These are phyloP conservation scores for Fusarium brachygibbosum DNA, from an alignment of 2,329 filamentous ascomycete genomes.

Conservation along the genomic window DNA sequence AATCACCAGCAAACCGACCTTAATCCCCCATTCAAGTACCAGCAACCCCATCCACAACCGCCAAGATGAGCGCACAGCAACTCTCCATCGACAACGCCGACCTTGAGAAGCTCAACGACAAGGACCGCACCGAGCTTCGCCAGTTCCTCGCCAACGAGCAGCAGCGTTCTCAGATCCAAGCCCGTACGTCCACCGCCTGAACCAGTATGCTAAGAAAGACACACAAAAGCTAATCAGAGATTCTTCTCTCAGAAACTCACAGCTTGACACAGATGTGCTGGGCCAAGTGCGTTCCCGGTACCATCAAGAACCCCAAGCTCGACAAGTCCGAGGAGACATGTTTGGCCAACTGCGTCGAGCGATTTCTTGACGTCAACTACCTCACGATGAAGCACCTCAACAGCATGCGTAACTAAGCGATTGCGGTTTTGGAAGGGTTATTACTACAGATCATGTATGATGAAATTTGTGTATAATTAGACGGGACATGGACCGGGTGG, in stretches of 20 bases:
- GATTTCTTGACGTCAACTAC: conserved; percentile 91
- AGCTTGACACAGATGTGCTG: conserved; percentile 83
- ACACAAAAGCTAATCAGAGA: conserved; percentile 18
- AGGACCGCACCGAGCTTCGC: conserved; percentile 89
- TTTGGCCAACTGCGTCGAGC: conserved; percentile 91
- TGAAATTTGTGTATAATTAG: conserved; percentile 37
- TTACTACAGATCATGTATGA: conserved; percentile 12
- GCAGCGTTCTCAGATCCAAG: conserved; percentile 80
- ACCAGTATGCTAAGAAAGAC: not conserved
- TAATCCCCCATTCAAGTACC: not conserved
- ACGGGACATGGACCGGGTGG: conserved; percentile 12
- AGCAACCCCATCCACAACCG: conserved; percentile 8
- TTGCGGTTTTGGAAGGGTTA: too few relatives aligned
- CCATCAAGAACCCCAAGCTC: conserved; percentile 78
- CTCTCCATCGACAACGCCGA: conserved; percentile 68
- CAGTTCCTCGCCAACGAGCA: conserved; percentile 87
- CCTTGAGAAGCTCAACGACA: conserved; percentile 80
- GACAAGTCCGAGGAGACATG: conserved; percentile 85
- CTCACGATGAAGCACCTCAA: conserved; percentile 89
- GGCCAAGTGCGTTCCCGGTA: conserved; percentile 88
- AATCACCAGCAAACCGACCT: conserved; percentile 20
- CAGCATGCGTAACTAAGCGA: conserved; percentile 59
- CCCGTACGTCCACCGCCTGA: conserved; percentile 62
- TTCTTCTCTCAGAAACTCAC: conserved; percentile 62
- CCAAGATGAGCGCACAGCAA: conserved; percentile 55